Conservation (phyloP, 345 rosid genomes). For the Populus pruinosa region DNA sequence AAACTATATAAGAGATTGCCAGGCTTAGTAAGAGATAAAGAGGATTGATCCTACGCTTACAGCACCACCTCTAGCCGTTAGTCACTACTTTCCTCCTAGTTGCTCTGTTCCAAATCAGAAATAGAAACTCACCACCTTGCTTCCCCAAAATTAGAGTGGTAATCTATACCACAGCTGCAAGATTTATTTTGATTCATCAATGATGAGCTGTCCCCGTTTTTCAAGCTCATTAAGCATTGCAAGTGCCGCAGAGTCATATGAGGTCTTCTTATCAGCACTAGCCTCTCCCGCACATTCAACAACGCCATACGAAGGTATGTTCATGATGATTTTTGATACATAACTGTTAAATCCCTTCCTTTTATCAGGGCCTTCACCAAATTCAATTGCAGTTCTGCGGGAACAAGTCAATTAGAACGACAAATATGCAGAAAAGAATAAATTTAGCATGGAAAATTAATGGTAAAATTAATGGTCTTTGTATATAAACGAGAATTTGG, state of each 20-base stretch:
- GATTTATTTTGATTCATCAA: conserved; percentile 12
- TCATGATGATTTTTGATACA: conserved; percentile 46
- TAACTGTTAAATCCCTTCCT: conserved; percentile 50
- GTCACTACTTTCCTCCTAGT: background rate
- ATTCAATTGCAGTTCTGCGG: conserved; percentile 48
- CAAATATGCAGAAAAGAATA: background rate
- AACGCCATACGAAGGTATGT: conserved; percentile 45
- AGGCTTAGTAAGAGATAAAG: background rate
- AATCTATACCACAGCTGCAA: background rate
- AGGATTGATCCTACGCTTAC: background rate
- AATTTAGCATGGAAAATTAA: conserved; percentile 3
- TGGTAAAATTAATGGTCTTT: background rate
- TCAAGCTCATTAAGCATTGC: conserved; percentile 54
- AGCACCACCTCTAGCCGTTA: background rate
- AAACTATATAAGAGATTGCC: background rate
- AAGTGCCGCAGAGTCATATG: conserved; percentile 73
- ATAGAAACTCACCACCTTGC: background rate
- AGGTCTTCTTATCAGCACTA: conserved; percentile 78
- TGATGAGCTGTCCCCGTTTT: conserved; percentile 44
- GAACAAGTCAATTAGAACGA: background rate
- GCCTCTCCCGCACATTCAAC: conserved; percentile 54
- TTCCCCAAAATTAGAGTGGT: background rate
- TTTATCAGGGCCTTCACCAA: conserved; percentile 38
- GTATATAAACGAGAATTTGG: background rate
- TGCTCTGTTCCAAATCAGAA: background rate